Percentiles rank a stretch among this genome's conserved stretches.
These are phyloP conservation scores for Pleurotus citrinopileatus DNA, from an alignment of 768 basidiomycete genomes.

Conservation along the genomic window DNA sequence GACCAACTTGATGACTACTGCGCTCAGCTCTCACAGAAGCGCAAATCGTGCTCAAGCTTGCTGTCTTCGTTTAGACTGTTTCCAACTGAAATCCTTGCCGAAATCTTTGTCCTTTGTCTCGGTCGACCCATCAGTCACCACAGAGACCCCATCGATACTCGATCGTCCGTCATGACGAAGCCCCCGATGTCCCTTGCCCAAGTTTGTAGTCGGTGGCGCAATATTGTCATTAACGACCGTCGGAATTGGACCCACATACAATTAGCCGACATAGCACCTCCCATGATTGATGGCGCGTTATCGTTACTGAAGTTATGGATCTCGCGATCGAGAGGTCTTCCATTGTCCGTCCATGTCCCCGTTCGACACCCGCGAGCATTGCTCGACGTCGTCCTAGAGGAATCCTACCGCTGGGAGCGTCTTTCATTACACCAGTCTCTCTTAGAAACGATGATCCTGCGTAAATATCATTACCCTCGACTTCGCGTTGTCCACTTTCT, in stretches of 20 bases:
- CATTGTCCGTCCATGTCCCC: neutral
- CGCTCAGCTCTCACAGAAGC: neutral
- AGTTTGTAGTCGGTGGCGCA: constrained; percentile 57
- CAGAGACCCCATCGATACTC: constrained; percentile 1
- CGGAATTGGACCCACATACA: constrained; percentile 67
- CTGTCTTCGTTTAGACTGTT: neutral
- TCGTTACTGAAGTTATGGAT: neutral
- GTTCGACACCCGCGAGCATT: neutral
- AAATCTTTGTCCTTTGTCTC: constrained; percentile 3
- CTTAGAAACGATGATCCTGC: neutral
- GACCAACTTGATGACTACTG: neutral
- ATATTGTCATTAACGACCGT: constrained; percentile 42
- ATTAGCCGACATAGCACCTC: constrained; percentile 49
- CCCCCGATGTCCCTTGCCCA: constrained; percentile 38
- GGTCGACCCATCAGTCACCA: constrained; percentile 2
- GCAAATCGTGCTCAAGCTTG: neutral
- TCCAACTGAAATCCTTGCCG: neutral
- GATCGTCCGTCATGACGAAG: neutral
- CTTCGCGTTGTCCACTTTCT: neutral
- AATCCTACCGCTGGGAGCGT: neutral
- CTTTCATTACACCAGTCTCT: neutral
- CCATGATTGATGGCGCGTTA: neutral
- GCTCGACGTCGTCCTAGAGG: neutral
- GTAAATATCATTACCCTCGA: neutral
- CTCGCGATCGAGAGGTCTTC: neutral